These are phyloP conservation scores for Microbotryum scabiosae DNA, from an alignment of 1,284 basidiomycete species.

Conservation along the genomic window DNA sequence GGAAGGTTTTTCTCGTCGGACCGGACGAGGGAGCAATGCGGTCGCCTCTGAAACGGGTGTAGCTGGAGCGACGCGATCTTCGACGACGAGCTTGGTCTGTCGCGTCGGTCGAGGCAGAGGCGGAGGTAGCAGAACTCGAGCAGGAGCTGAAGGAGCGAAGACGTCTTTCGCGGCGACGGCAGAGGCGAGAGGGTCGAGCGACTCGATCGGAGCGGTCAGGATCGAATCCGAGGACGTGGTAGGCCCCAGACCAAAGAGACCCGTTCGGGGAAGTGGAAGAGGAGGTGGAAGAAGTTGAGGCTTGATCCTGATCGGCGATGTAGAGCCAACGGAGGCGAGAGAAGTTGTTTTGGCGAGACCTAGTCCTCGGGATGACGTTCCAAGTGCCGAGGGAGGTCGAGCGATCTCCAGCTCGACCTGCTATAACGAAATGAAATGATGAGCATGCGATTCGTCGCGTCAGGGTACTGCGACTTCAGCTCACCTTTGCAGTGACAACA, in stretches of 20 bases:
- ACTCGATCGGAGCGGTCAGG: conserved; percentile 8
- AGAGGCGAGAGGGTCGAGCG: neutral
- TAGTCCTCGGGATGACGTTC: too few species aligned
- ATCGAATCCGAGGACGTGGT: neutral
- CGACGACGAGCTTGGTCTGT: neutral
- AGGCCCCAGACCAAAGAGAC: too few species aligned
- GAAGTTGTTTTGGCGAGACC: too few species aligned
- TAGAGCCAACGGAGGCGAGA: too few species aligned
- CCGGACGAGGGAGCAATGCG: neutral
- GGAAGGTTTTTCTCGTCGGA: neutral
- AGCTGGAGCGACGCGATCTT: neutral
- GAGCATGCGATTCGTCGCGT: neutral
- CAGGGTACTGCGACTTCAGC: neutral
- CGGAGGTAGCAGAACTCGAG: neutral
- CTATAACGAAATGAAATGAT: too few species aligned
- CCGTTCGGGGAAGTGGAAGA: too few species aligned
- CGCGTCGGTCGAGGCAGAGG: conserved; percentile 1
- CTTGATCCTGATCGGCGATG: too few species aligned
- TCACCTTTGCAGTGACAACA: neutral
- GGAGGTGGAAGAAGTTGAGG: too few species aligned
- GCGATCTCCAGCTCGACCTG: too few species aligned
- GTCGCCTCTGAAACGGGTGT: neutral
- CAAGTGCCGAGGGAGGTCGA: too few species aligned
- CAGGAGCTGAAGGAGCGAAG: neutral
- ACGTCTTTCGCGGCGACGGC: neutral